Percentiles rank a stretch among this genome's conserved stretches.
These are phyloP conservation scores for Picochlorum sp. DNA, from an alignment of 139 green algal genomes.

Conservation along the genomic window DNA sequence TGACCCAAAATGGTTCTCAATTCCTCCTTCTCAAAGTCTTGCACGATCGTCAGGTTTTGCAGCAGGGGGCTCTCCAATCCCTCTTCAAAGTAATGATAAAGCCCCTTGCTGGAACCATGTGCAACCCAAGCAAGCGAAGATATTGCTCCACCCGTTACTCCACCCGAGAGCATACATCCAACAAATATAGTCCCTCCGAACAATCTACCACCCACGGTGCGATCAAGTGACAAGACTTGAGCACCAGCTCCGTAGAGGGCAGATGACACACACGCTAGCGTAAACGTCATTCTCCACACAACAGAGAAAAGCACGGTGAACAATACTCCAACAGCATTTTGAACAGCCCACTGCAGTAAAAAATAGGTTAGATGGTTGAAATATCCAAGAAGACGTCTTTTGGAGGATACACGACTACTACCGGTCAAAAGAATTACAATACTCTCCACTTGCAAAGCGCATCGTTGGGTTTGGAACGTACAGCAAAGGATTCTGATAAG, in stretches of 20 bases:
- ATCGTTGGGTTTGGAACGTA: neutral
- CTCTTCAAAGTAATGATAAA: slow-evolving; percentile 6
- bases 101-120: neutral
- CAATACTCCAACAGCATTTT: slow-evolving; percentile 15
- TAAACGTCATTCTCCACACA: slow-evolving; percentile 1
- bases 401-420: too few relatives aligned
- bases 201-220: slow-evolving; percentile 12
- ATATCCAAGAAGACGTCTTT: neutral
- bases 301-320: slow-evolving; percentile 14
- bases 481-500: slow-evolving; percentile 13
- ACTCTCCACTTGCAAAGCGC: too few relatives aligned
- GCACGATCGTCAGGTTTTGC: neutral
- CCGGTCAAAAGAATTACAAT: too few relatives aligned
- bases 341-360: slow-evolving; percentile 11
- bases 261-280: slow-evolving; percentile 9
- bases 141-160: neutral
- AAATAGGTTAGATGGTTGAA: neutral
- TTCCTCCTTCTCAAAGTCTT: neutral
- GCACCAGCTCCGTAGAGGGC: slow-evolving; percentile 9
- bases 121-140: slow-evolving; percentile 20
- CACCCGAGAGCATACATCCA: slow-evolving; percentile 12
- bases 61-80: neutral
- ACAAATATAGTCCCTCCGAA: slow-evolving; percentile 13
- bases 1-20: slow-evolving; percentile 2
- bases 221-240: slow-evolving; percentile 17